Evolutionary conservation across 441 rosid species (phyloP), one percentile per base, ranked within the genome.

Genomic region (Syzygium syzygioides): DNA sequence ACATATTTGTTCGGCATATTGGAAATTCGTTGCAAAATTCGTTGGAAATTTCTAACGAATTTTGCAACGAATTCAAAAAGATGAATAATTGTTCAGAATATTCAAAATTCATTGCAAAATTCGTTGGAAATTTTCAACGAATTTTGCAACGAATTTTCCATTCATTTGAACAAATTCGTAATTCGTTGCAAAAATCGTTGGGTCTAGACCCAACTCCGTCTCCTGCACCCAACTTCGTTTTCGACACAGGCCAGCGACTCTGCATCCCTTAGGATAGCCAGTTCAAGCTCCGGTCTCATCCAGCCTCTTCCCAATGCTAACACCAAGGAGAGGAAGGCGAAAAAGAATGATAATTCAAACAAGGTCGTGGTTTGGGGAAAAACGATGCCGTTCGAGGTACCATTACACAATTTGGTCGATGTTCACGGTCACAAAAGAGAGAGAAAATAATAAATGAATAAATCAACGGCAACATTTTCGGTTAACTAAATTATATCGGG

Each of bases 341-440:
- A 20, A 71, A 20, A 11, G 80, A 71, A 20, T 17, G 14, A 71
- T 20, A 71, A 11, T 71, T 71, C 80, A 37, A 32, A 71, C 28
- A 5, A 11, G 50, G 28, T 11, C 37, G n/a, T 37, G 50, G 11
- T 71, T 0, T 71, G 14, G 28, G 52, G 1, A 20, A 37, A 71
- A 10, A 71, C 9, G 15, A 7, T 3, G 17, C 23, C 14, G 28
- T 45, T 37, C 32, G 20, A 50, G 80, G 28, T 28, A 71, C 9
- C 2, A 0, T 34, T 34, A 20, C 50, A 10, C 11, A 23, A 6
- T 34, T 71, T 71, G 34, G 50, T 71, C 0, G 11, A 34, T 20
- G 26, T 68, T 34, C 2, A 34, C 0, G 0, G 28, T 8, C 50
- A 3, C 15, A 0, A 20, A 37, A 9, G 0, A n/a, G 10, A 64